phyloP scores from a whole-genome alignment of 2,329 filamentous ascomycete species.

The Verticillium albo-atrum region DNA sequence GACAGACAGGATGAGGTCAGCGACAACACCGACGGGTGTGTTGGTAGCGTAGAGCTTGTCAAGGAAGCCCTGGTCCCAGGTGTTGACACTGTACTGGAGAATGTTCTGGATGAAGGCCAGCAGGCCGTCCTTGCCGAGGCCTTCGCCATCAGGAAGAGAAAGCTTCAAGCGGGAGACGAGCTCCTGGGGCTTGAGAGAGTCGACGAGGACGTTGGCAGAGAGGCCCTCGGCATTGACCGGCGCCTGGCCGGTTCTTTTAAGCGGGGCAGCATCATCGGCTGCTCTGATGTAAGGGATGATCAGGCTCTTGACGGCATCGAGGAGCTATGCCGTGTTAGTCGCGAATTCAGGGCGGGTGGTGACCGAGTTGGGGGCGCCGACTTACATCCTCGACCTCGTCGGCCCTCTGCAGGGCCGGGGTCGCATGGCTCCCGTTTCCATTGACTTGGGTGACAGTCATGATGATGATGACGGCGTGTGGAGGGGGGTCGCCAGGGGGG shows the following conservation, averaged over 20 bases:
- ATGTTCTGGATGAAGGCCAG: conserved; percentile 66
- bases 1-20: conserved; percentile 77
- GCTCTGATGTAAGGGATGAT: conserved; percentile 66
- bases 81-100: conserved; percentile 87
- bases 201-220: conserved; percentile 56
- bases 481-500: background rate
- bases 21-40: conserved; percentile 78
- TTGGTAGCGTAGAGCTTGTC: conserved; percentile 94
- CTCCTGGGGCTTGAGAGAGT: conserved; percentile 55
- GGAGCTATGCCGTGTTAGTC: conserved; percentile 45
- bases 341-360: background rate
- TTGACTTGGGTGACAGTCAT: background rate
- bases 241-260: conserved; percentile 49
- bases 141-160: conserved; percentile 50
- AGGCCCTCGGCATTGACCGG: conserved; percentile 30
- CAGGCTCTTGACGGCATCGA: conserved; percentile 61
- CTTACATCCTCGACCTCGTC: conserved; percentile 43
- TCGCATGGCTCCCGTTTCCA: conserved; percentile 6
- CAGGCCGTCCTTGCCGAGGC: conserved; percentile 67
- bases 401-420: conserved; percentile 28
- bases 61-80: conserved; percentile 96
- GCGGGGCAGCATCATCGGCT: conserved; percentile 59
- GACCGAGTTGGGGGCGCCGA: background rate
- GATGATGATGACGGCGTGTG: conserved; percentile 7
- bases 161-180: conserved; percentile 52